Evolutionary conservation across 106 monocot species (phyloP), one percentile per base, ranked within the genome.

Genomic region (Ottelia alismoides): DNA sequence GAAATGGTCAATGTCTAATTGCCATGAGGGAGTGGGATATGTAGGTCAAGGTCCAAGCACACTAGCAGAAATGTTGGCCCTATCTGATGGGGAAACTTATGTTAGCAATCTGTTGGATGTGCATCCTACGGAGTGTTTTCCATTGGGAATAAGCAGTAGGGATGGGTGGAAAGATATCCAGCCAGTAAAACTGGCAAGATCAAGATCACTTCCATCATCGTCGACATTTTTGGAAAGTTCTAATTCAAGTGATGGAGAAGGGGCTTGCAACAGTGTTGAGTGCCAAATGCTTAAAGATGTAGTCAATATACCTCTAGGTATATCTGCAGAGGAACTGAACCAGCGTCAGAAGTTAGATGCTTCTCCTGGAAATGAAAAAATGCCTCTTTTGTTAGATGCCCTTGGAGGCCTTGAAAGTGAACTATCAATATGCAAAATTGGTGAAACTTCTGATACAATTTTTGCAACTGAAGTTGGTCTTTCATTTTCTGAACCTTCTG

Each of bases 21-120:
- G 28, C 18, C 60, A 21, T 61, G 70, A 65, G 32, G 74, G 67
- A 20, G 52, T 47, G 10, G 56, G 61, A 32, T 45, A 30, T 57
- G 24, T 47, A 46, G 51, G 6, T 22, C 58, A 60, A 59, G 57
- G 51, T 40, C 72, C 76, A 20, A 82, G 52, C 31, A 77, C 84
- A 27, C 65, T 96, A 25, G 70, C 69, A 47, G 89, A 89, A 59
- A 96, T 93, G 75, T 72, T 88, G 21, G 76, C 83, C 47, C 52
- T 76, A 20, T 73, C 79, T 16, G 74, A 80, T 25, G 73, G 32
- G 30, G 78, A 85, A 30, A 52, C 22, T 30, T 22, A 20, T n/a
- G 25, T 45, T n/a, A 43, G 20, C 64, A 22, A 7, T 48, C 56
- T 26, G 47, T 47, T 65, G 52, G 48, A 63, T 25, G 19, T 45